Conservation (phyloP, 2,329 filamentous ascomycete genomes). For the Canariomyces notabilis region DNA sequence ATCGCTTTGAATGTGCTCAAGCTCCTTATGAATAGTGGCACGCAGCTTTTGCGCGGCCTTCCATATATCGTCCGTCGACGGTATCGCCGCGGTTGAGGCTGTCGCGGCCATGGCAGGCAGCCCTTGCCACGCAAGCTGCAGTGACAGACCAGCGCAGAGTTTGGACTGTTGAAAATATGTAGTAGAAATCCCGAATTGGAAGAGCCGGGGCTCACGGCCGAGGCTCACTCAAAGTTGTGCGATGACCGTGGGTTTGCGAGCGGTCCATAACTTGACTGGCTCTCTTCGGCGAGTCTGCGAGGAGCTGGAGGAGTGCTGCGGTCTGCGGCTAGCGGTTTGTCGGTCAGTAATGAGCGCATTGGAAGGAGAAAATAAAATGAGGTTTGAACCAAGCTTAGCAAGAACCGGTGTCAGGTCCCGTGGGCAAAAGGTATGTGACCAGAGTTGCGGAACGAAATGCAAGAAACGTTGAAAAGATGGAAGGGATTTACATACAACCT, state of each 20-base stretch:
- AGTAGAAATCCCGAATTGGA: neutral
- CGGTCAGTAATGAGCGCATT: conserved; percentile 24
- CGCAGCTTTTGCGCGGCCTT: conserved; percentile 39
- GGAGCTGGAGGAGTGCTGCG: conserved; percentile 24
- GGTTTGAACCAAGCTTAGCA: neutral
- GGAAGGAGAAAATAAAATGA: conserved; percentile 10
- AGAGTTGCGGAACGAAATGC: conserved; percentile 12
- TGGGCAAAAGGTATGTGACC: conserved; percentile 10
- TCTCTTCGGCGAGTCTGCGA: conserved; percentile 16
- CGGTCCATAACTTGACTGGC: conserved; percentile 32
- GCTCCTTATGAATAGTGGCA: conserved; percentile 39
- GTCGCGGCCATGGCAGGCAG: conserved; percentile 10
- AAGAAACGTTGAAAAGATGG: conserved; percentile 13
- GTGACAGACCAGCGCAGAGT: neutral
- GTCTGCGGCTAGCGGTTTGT: conserved; percentile 19
- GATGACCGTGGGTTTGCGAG: conserved; percentile 23
- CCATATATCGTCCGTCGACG: conserved; percentile 18
- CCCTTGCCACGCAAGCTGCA: conserved; percentile 3
- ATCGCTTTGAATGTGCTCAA: conserved; percentile 38
- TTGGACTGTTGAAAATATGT: neutral
- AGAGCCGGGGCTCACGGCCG: conserved; percentile 22
- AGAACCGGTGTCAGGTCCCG: conserved; percentile 3
- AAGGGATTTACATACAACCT: conserved; percentile 20
- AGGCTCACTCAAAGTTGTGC: conserved; percentile 29
- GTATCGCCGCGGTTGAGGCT: conserved; percentile 13